Conservation (phyloP, 2,329 filamentous ascomycete genomes). For the Cytospora leucostoma region DNA sequence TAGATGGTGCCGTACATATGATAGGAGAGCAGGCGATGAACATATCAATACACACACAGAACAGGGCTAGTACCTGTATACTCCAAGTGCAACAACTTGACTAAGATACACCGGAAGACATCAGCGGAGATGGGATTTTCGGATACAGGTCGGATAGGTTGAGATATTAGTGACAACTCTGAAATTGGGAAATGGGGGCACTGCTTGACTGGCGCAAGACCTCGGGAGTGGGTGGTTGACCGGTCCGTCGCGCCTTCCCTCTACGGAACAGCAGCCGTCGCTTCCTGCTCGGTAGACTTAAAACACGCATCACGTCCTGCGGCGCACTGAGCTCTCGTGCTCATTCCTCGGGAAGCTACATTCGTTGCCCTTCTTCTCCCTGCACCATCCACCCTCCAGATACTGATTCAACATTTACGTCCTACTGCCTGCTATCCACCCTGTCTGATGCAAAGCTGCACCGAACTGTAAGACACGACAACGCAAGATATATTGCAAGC, state of each 20-base stretch:
- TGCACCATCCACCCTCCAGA: background rate
- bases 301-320: background rate
- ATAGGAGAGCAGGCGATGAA: background rate
- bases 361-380: background rate
- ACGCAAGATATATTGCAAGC: constrained; percentile 3
- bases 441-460: background rate
- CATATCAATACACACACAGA: background rate
- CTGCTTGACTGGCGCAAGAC: no score
- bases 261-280: constrained; percentile 1
- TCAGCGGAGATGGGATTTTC: no score
- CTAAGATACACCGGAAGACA: no score
- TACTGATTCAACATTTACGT: background rate
- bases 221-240: constrained; percentile 3
- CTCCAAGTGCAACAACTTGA: no score
- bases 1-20: background rate
- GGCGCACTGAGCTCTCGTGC: background rate
- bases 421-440: background rate
- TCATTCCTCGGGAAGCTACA: background rate
- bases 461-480: background rate
- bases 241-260: constrained; percentile 14
- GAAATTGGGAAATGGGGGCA: no score
- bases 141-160: no score
- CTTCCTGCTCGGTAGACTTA: constrained; percentile 11
- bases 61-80: constrained; percentile 13
- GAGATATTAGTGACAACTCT: no score